Conservation (phyloP, 106 monocot species). For the Dactylorhiza incarnata region DNA sequence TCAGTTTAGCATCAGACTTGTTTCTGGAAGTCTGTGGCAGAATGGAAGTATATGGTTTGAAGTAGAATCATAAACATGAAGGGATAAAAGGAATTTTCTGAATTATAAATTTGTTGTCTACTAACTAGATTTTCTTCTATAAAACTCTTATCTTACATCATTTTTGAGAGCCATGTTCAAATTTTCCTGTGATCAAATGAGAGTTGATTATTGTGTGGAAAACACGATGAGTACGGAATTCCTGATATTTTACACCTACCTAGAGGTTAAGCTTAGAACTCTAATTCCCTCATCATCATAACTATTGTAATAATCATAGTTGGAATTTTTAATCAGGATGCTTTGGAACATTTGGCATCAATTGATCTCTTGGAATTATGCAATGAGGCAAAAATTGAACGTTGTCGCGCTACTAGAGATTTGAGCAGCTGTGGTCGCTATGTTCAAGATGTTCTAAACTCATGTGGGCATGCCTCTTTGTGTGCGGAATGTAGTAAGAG, state of each 20-base stretch:
- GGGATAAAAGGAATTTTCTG: neutral
- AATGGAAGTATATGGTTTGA: neutral
- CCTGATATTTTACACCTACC: neutral
- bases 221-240: neutral
- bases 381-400: constrained; percentile 82
- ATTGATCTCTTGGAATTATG: constrained; percentile 67
- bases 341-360: constrained; percentile 73
- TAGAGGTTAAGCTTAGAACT: neutral
- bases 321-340: constrained; percentile 10
- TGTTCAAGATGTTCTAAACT: constrained; percentile 66
- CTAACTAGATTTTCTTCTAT: neutral
- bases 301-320: neutral
- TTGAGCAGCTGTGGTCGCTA: constrained; percentile 82
- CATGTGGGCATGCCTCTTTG: constrained; percentile 89
- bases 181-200: neutral
- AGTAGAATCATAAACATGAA: neutral
- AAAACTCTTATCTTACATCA: too few relatives aligned
- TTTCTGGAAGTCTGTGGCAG: neutral
- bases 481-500: constrained; percentile 88
- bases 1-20: neutral
- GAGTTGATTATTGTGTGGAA: neutral
- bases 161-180: neutral
- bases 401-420: constrained; percentile 79
- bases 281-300: neutral
- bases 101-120: neutral